These are phyloP conservation scores for Tylopilus cervinicoccineus DNA, from an alignment of 768 basidiomycete species.

Conservation along the genomic window DNA sequence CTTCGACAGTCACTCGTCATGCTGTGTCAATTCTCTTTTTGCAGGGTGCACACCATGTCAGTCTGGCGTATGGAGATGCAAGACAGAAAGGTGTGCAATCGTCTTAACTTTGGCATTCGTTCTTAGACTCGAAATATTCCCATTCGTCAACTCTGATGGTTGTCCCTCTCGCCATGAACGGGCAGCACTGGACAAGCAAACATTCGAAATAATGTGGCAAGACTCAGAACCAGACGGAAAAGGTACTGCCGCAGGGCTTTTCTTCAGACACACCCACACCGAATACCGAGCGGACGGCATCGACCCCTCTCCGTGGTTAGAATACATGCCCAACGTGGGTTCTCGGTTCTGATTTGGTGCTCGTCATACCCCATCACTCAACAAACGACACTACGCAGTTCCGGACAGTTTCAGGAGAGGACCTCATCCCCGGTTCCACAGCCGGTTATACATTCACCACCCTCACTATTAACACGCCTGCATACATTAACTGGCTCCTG, in stretches of 20 bases:
- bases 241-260: constrained; percentile 51
- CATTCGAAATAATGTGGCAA: constrained; percentile 73
- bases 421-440: constrained; percentile 39
- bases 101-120: background rate
- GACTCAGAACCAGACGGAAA: constrained; percentile 54
- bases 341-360: background rate
- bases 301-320: constrained; percentile 32
- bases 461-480: constrained; percentile 60
- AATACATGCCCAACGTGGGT: constrained; percentile 54
- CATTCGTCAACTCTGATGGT: background rate
- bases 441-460: constrained; percentile 62
- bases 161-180: background rate
- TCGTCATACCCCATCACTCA: background rate
- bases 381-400: constrained; percentile 21
- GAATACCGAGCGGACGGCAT: constrained; percentile 49
- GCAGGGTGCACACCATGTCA: constrained; percentile 81
- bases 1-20: background rate
- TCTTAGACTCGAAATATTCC: background rate
- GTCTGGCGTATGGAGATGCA: constrained; percentile 46
- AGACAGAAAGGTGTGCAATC: constrained; percentile 50
- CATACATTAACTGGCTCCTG: constrained; percentile 62
- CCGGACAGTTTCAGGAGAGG: constrained; percentile 34
- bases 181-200: constrained; percentile 64
- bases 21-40: background rate
- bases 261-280: constrained; percentile 59